Percentiles rank a stretch among this genome's conserved stretches.
phyloP scores from a whole-genome alignment of 352 stramenopile species.

The Phytophthora crassamura region DNA sequence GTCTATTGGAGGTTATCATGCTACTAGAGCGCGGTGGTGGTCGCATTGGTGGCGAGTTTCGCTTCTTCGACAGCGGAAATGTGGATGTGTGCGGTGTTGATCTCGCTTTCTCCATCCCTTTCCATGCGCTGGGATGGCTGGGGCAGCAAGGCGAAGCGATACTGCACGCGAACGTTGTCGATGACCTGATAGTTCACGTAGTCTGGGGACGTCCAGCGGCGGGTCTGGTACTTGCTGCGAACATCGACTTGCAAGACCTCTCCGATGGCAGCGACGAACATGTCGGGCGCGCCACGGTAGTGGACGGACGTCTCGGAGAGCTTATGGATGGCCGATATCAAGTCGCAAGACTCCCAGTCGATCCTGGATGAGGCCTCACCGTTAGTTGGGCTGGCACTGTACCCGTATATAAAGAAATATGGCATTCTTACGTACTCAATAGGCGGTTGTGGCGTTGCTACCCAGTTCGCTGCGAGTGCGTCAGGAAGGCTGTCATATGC shows the following conservation, averaged over 20 bases:
- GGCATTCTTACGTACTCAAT: constrained; percentile 41
- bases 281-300: constrained; percentile 39
- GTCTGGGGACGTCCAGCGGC: constrained; percentile 43
- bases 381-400: too few relatives aligned
- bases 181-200: constrained; percentile 57
- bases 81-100: constrained; percentile 32
- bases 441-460: constrained; percentile 43
- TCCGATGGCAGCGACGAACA: constrained; percentile 59
- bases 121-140: constrained; percentile 3
- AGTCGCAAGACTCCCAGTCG: constrained; percentile 45
- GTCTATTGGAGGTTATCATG: too few relatives aligned
- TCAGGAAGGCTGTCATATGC: constrained; percentile 62
- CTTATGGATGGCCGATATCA: constrained; percentile 34
- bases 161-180: constrained; percentile 64
- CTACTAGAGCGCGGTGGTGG: too few relatives aligned
- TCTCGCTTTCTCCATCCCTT: constrained; percentile 15
- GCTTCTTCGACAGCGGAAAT: constrained; percentile 45
- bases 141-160: constrained; percentile 41
- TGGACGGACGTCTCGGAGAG: constrained; percentile 53
- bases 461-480: constrained; percentile 48
- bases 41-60: neutral
- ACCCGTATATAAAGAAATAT: too few relatives aligned
- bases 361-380: constrained; percentile 31
- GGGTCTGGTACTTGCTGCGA: constrained; percentile 79
- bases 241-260: constrained; percentile 78